Evolutionary conservation across 306 rosid genomes (phyloP).

Genomic region (Cicer judaicum): DNA sequence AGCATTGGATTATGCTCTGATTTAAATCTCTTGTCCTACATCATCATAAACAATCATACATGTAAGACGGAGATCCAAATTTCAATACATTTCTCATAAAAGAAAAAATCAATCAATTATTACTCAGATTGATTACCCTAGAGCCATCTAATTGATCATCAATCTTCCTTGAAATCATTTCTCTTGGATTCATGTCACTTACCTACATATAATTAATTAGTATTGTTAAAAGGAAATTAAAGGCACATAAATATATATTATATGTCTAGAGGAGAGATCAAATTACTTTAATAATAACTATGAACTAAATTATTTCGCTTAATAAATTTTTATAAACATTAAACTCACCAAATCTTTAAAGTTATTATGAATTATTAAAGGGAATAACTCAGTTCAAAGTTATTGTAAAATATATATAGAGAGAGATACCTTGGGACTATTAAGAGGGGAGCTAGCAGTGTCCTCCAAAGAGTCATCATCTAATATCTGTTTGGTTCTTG

Average conservation of each 20-base stretch:
- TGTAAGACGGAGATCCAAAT: background rate
- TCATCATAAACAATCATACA: slow-evolving; percentile 17
- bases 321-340: too few species aligned
- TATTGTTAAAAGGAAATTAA: background rate
- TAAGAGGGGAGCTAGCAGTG: slow-evolving; percentile 90
- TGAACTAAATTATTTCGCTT: too few species aligned
- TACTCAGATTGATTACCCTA: slow-evolving; percentile 53
- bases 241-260: too few species aligned
- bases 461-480: slow-evolving; percentile 79
- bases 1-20: slow-evolving; percentile 52
- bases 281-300: too few species aligned
- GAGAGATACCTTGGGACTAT: slow-evolving; percentile 77
- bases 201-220: slow-evolving; percentile 57
- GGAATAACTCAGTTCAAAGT: too few species aligned
- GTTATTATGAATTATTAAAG: too few species aligned
- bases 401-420: too few species aligned
- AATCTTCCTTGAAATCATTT: slow-evolving; percentile 54
- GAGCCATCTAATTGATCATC: slow-evolving; percentile 51
- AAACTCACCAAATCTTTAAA: too few species aligned
- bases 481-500: slow-evolving; percentile 59
- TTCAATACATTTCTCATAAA: background rate
- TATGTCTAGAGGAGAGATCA: too few species aligned
- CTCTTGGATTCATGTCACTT: slow-evolving; percentile 50
- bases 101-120: slow-evolving; percentile 10
- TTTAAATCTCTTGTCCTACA: slow-evolving; percentile 53